Evolutionary conservation across 1,284 basidiomycete species (phyloP).

Genomic region (Phellopilus nigrolimitatus): DNA sequence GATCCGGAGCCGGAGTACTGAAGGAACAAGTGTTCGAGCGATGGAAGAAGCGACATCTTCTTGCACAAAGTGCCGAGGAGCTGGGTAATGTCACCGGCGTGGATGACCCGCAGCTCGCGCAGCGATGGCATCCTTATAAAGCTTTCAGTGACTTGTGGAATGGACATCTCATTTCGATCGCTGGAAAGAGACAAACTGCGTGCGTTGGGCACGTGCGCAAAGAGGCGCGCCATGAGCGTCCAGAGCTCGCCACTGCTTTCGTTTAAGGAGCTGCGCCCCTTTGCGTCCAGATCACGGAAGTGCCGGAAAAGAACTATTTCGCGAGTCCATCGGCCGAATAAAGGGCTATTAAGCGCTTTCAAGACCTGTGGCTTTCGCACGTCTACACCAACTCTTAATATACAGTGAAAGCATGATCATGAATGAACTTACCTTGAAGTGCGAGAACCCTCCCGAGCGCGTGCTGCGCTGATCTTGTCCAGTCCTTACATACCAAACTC

Average conservation of each 20-base stretch:
- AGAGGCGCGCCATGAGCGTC: conserved; percentile 6
- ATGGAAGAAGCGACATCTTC: conserved; percentile 4
- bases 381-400: neutral
- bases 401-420: neutral
- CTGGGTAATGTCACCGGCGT: conserved; percentile 16
- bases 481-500: conserved; percentile 18
- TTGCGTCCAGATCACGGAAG: conserved; percentile 1
- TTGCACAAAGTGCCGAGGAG: conserved; percentile 16
- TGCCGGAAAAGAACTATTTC: conserved; percentile 14
- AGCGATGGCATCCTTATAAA: conserved; percentile 4
- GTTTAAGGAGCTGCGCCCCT: neutral
- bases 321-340: conserved; percentile 17
- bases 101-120: conserved; percentile 14
- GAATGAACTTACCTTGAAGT: conserved; percentile 10
- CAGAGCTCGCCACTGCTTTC: conserved; percentile 3
- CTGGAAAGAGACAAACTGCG: conserved; percentile 9
- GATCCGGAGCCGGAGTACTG: conserved; percentile 18
- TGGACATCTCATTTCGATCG: conserved; percentile 15
- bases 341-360: conserved; percentile 3
- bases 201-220: conserved; percentile 11
- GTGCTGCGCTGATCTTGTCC: conserved; percentile 14
- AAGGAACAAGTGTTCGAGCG: conserved; percentile 11
- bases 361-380: conserved; percentile 8
- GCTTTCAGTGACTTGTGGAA: neutral
- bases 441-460: conserved; percentile 13